Conservation (phyloP, 148 eudicot genomes). For the Cornus suecica region DNA sequence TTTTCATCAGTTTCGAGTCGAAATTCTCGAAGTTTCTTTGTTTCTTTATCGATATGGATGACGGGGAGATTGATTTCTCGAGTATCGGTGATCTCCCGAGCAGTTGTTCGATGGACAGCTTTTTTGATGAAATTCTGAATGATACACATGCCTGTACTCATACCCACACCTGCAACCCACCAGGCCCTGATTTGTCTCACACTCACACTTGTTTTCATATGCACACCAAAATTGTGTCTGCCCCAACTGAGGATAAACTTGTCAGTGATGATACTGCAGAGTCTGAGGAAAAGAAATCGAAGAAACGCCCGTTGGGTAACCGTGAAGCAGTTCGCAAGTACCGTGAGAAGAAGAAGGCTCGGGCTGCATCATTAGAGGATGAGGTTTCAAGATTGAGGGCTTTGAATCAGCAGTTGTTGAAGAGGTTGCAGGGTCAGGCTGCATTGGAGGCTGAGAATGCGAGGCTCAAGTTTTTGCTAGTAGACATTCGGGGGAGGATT, state of each 20-base stretch:
- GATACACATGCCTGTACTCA: constrained; percentile 88
- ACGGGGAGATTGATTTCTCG: constrained; percentile 80
- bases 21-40: neutral
- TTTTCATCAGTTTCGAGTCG: neutral
- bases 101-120: constrained; percentile 77
- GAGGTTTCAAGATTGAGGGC: constrained; percentile 81
- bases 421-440: constrained; percentile 77
- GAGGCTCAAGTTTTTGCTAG: constrained; percentile 89
- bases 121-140: constrained; percentile 66
- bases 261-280: constrained; percentile 75
- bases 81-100: constrained; percentile 57
- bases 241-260: constrained; percentile 52
- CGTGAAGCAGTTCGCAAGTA: constrained; percentile 94
- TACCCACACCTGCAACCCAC: constrained; percentile 87
- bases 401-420: constrained; percentile 72
- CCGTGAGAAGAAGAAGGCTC: constrained; percentile 93
- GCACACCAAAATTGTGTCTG: constrained; percentile 75
- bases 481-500: constrained; percentile 87
- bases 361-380: constrained; percentile 75
- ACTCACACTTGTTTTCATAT: constrained; percentile 92
- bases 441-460: constrained; percentile 77
- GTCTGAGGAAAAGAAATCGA: constrained; percentile 51
- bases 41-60: constrained; percentile 40
- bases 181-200: constrained; percentile 83
- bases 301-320: constrained; percentile 71